A percentile compares a stretch with the other conserved stretches of the same genome.
Evolutionary conservation across 352 stramenopile genomes (phyloP).

Genomic region (Phytopythium ostracodes): DNA sequence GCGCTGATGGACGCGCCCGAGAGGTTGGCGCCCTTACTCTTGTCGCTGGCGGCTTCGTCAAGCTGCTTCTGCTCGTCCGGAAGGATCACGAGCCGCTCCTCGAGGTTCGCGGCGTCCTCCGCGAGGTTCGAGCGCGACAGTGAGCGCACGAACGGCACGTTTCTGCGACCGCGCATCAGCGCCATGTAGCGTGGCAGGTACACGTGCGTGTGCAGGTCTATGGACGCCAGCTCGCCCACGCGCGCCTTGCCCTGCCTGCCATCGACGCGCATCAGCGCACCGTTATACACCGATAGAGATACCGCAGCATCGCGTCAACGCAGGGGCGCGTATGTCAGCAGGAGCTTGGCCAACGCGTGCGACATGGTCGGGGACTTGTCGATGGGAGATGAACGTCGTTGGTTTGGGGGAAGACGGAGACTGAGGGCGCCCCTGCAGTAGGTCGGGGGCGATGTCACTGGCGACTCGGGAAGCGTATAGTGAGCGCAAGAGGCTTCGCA

Average conservation of each 20-base stretch:
- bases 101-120: slow-evolving; percentile 5
- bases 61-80: slow-evolving; percentile 45
- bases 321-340: slow-evolving; percentile 8
- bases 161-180: slow-evolving; percentile 31
- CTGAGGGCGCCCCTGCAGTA: too few species aligned
- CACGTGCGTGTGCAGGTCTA: slow-evolving; percentile 67
- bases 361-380: slow-evolving; percentile 13
- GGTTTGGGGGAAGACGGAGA: too few species aligned
- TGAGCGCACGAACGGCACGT: slow-evolving; percentile 47
- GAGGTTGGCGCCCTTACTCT: too few species aligned
- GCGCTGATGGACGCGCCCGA: slow-evolving; percentile 26
- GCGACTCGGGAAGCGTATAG: too few species aligned
- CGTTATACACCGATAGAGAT: background rate
- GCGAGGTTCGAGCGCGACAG: slow-evolving; percentile 5
- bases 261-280: background rate
- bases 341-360: slow-evolving; percentile 20
- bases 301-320: background rate
- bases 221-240: slow-evolving; percentile 28
- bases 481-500: background rate
- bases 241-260: slow-evolving; percentile 29
- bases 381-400: too few species aligned
- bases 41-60: slow-evolving; percentile 11
- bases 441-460: too few species aligned
- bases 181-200: slow-evolving; percentile 67
- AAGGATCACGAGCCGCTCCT: slow-evolving; percentile 57